Percentiles rank a stretch among this genome's conserved stretches.
Evolutionary conservation across 139 green algal genomes (phyloP).

Genomic region (Picochlorum sp.): DNA sequence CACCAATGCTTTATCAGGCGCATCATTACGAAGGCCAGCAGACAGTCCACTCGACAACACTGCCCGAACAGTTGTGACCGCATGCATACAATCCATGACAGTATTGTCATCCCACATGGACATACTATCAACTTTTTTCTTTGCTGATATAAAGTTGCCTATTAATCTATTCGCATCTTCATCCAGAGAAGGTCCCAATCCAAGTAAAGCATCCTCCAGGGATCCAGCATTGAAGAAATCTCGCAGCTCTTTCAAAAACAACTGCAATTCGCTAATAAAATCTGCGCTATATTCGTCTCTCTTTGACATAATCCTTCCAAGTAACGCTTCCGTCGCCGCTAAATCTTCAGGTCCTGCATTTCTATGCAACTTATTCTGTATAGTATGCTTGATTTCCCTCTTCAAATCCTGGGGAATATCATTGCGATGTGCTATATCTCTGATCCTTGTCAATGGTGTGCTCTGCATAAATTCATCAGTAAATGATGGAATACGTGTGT

Average conservation of each 20-base stretch:
- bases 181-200: constrained; percentile 38
- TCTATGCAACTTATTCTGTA: constrained; percentile 98
- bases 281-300: constrained; percentile 51
- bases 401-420: constrained; percentile 78
- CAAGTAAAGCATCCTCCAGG: constrained; percentile 49
- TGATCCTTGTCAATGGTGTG: constrained; percentile 90
- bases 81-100: constrained; percentile 56
- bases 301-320: constrained; percentile 53
- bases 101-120: constrained; percentile 29
- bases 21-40: constrained; percentile 86
- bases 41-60: constrained; percentile 37
- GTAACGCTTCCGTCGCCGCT: constrained; percentile 86
- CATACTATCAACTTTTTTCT: constrained; percentile 41
- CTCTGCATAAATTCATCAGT: constrained; percentile 72
- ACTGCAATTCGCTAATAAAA: constrained; percentile 84
- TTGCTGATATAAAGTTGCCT: constrained; percentile 44
- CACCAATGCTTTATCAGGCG: constrained; percentile 64
- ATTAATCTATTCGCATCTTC: constrained; percentile 33
- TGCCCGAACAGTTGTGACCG: constrained; percentile 53
- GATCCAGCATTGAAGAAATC: constrained; percentile 94
- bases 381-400: constrained; percentile 98
- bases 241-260: constrained; percentile 84
- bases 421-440: constrained; percentile 87
- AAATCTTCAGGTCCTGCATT: constrained; percentile 95
- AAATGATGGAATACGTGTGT: constrained; percentile 83